Base-by-base conservation (phyloP, 805 yeast genomes). In the Metschnikowia gelsemii region DNA sequence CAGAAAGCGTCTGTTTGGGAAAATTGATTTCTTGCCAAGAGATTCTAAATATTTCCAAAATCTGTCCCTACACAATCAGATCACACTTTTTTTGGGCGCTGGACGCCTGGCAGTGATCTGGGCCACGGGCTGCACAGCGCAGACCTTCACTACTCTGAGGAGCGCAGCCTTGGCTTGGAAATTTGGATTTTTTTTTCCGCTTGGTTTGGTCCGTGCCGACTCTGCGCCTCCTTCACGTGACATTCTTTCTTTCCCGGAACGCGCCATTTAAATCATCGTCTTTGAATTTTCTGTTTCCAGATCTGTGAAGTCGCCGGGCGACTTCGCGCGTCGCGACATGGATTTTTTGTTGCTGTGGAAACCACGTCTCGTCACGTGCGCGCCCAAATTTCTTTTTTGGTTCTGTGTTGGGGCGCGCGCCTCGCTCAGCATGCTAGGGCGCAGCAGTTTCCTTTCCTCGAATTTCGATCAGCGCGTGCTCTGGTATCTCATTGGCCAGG, bases 201-300 rank as follows among this genome's bases (percentile, higher is more conserved):
- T 16, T n/a, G 8, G 13, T 3, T n/a, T 11, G 29, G 8, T 38
- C 36, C 42, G 36, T 20, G 12, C 27, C 32, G 26, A 14, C 16
- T 14, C 23, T 35, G 38, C 35, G 44, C 40, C 40, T 26, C 23
- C 17, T 8, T 30, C 50, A 40, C 51, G 45, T 41, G 46, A 40
- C 36, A 28, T 18, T 6, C 21, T 28, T 32, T 26, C 25, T 32
- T 40, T 32, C 25, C 14, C 19, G 35, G 11, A 33, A 23, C 8
- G 16, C 24, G 21, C n/a, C n/a, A n/a, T n/a, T n/a, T 16, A 26
- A 18, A 7, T 6, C 17, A 13, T 13, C 23, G 32, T 22, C 4
- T 23, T 23, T 38, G 41, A 30, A 32, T 38, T 32, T 27, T 25
- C 23, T n/a, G 11, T 20, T n/a, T 32, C 17, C 40, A 23, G 26